Conservation (phyloP, 345 rosid genomes). For the Clarkia xantiana region DNA sequence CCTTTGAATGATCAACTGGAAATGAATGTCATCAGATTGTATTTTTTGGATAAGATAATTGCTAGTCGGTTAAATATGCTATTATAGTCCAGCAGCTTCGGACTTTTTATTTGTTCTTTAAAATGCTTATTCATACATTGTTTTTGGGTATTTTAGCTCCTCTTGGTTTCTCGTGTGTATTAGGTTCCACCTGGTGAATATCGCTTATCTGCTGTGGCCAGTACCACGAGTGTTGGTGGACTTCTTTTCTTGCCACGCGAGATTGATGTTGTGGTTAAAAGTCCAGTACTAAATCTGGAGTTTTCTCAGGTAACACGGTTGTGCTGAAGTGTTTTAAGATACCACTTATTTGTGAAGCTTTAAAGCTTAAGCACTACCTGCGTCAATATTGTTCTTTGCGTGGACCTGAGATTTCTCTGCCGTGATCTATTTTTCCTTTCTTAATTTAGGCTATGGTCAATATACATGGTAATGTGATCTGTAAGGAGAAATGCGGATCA, state of each 20-base stretch:
- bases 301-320: conserved; percentile 64
- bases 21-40: no score
- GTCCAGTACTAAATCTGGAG: conserved; percentile 49
- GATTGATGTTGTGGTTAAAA: conserved; percentile 55
- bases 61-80: no score
- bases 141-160: background rate
- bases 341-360: no score
- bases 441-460: conserved; percentile 62
- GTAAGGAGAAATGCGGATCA: conserved; percentile 80
- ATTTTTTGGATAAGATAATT: no score
- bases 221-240: conserved; percentile 47
- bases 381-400: background rate
- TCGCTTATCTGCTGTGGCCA: conserved; percentile 70
- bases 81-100: no score
- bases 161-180: conserved; percentile 8
- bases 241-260: conserved; percentile 69
- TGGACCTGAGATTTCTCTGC: background rate
- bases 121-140: no score
- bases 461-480: conserved; percentile 59
- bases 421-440: background rate
- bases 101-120: no score
- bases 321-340: no score
- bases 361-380: no score
- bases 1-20: no score
- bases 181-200: conserved; percentile 87